Conservation (phyloP, 139 green algal species). For the Chlorella sp. region DNA sequence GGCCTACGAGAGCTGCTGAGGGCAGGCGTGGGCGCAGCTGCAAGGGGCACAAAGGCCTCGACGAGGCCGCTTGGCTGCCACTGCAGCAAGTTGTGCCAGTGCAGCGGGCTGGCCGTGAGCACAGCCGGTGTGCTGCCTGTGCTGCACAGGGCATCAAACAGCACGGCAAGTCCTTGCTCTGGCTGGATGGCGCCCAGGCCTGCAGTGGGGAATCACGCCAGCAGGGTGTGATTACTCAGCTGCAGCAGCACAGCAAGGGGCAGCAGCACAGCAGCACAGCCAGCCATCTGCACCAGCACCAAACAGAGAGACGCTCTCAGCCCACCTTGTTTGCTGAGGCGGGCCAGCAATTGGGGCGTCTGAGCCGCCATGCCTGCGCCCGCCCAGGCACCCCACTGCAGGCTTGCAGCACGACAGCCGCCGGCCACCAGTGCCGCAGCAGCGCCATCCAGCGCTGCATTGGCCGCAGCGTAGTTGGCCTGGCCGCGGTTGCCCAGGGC, state of each 20-base stretch:
- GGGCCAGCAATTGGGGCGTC: constrained; percentile 35
- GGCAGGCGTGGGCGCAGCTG: not conserved
- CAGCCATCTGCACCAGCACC: no score
- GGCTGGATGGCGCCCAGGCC: constrained; percentile 64
- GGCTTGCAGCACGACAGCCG: constrained; percentile 12
- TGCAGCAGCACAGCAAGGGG: no score
- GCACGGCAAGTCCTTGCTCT: not conserved
- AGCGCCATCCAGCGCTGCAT: constrained; percentile 43
- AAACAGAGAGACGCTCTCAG: no score
- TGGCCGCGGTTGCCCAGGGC: constrained; percentile 53
- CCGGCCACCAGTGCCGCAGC: not conserved
- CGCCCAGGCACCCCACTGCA: constrained; percentile 63
- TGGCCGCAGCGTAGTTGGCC: constrained; percentile 62
- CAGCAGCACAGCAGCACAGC: no score
- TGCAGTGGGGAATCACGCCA: not conserved
- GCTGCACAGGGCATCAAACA: constrained; percentile 58
- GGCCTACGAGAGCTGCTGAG: no score
- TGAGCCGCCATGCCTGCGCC: constrained; percentile 79
- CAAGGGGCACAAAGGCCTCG: not conserved
- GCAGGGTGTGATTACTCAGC: no score
- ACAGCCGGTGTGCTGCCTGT: not conserved
- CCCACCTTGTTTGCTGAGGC: constrained; percentile 69
- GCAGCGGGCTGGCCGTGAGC: constrained; percentile 3
- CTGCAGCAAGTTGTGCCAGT: constrained; percentile 22
- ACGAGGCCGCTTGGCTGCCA: not conserved